Evolutionary conservation across 495 filamentous ascomycete genomes (phyloP), one percentile per base, ranked within the genome.

Genomic region (Xanthoparmelia taractica): DNA sequence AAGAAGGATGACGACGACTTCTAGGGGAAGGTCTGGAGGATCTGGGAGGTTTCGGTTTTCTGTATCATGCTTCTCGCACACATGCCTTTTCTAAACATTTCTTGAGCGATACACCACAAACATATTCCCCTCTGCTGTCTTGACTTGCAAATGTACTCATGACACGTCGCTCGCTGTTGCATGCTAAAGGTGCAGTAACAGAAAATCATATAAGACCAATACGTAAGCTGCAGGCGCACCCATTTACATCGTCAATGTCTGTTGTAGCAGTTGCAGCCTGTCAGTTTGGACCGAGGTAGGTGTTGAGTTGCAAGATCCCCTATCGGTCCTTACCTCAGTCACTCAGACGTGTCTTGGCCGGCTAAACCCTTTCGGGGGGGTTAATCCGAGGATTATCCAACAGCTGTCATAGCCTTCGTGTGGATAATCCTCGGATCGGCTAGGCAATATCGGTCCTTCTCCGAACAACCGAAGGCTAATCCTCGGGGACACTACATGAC

Each of bases 1-100:
- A 83, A 71, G 67, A 67, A 73, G 70, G 67, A 66, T 8, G 68
- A 72, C 33, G 74, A 77, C 34, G 72, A 74, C 48, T 66, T 66
- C 38, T 75, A 68, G 64, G 8, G 31, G 13, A 33, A 12, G 8
- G 40, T 17, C 20, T 18, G 11, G n/a, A 31, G 1, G 54, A 12
- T 23, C 4, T 45, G 4, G 29, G n/a, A 12, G 27, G 27, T 13
- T 52, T 48, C 33, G 25, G 18, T 37, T 33, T 45, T 34, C 13
- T 52, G 11, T 40, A n/a, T 11, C n/a, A 58, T 18, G 38, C 31
- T 31, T 29, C 33, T 33, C 45, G 59, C 8, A 38, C 25, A n/a
- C 29, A 13, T 43, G 12, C 18, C 45, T 56, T 37, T 33, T 33
- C 8, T 27, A 29, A 23, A 8, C 45, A 54, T 31, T 29, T 34